Conservation (phyloP, 495 filamentous ascomycete genomes). For the Talaromyces liani region DNA sequence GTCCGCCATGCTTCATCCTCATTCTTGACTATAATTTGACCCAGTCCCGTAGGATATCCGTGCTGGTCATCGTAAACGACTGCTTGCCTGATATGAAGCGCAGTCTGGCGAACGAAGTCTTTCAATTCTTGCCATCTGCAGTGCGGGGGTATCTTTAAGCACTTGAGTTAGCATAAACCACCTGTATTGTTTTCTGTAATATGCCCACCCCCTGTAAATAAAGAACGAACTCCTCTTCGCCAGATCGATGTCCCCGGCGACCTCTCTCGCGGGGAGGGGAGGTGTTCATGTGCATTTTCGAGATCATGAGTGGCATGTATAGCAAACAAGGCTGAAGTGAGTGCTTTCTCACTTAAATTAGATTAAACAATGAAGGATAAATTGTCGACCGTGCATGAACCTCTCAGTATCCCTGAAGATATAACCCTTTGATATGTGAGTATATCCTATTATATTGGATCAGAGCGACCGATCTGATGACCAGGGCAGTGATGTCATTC, state of each 20-base stretch:
- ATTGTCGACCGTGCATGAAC: not conserved
- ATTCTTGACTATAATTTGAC: slow-evolving; percentile 42
- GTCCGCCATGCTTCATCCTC: slow-evolving; percentile 43
- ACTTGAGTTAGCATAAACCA: slow-evolving; percentile 5
- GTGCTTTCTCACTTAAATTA: not conserved
- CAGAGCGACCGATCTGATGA: not conserved
- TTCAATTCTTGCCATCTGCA: slow-evolving; percentile 45
- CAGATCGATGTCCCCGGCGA: slow-evolving; percentile 24
- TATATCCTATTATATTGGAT: not conserved
- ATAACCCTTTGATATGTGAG: not conserved
- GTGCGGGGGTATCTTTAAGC: slow-evolving; percentile 34
- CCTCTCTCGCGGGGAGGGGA: slow-evolving; percentile 20
- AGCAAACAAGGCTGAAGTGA: not conserved
- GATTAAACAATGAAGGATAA: not conserved
- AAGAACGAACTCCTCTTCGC: slow-evolving; percentile 40
- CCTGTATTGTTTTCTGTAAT: not conserved
- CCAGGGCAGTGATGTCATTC: not conserved
- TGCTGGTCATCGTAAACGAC: slow-evolving; percentile 42
- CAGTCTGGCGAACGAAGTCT: slow-evolving; percentile 39
- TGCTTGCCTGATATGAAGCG: slow-evolving; percentile 39
- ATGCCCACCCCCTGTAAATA: slow-evolving; percentile 39
- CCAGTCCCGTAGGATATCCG: slow-evolving; percentile 37
- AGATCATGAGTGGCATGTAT: slow-evolving; percentile 23
- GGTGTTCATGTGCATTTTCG: not conserved
- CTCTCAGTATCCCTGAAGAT: not conserved